Evolutionary conservation across 108 stramenopile species (phyloP).

Genomic region (Fistulifera pelliculosa): DNA sequence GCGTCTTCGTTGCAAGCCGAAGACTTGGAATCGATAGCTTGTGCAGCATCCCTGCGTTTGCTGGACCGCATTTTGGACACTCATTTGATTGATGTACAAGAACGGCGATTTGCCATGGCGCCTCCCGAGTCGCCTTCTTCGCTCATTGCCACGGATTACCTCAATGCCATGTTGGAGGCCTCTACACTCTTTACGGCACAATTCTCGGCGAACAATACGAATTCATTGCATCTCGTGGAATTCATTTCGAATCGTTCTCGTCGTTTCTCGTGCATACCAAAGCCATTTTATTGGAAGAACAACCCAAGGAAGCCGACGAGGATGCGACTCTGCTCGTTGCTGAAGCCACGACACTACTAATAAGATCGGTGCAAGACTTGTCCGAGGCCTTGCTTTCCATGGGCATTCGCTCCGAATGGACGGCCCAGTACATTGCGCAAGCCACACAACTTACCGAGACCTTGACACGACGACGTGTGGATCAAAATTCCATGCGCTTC

Average conservation of each 20-base stretch:
- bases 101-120: constrained; percentile 5
- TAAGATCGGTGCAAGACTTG: constrained; percentile 58
- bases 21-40: constrained; percentile 51
- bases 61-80: constrained; percentile 49
- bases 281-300: constrained; percentile 11
- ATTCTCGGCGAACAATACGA: constrained; percentile 20
- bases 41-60: constrained; percentile 42
- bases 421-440: constrained; percentile 63
- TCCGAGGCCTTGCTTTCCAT: constrained; percentile 63
- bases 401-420: constrained; percentile 43
- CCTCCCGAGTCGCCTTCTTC: not conserved
- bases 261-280: constrained; percentile 54
- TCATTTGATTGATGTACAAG: constrained; percentile 46
- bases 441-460: constrained; percentile 54
- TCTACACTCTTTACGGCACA: constrained; percentile 55
- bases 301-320: constrained; percentile 7
- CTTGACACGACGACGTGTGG: constrained; percentile 59
- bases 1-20: too few relatives aligned
- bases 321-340: constrained; percentile 50
- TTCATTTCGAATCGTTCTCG: constrained; percentile 53
- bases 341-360: constrained; percentile 38
- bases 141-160: constrained; percentile 43
- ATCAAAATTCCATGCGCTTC: constrained; percentile 49
- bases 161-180: constrained; percentile 69
- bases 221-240: constrained; percentile 1